Conservation (phyloP, 192 early-diverging fungal genomes). For the Diversispora epigaea region DNA sequence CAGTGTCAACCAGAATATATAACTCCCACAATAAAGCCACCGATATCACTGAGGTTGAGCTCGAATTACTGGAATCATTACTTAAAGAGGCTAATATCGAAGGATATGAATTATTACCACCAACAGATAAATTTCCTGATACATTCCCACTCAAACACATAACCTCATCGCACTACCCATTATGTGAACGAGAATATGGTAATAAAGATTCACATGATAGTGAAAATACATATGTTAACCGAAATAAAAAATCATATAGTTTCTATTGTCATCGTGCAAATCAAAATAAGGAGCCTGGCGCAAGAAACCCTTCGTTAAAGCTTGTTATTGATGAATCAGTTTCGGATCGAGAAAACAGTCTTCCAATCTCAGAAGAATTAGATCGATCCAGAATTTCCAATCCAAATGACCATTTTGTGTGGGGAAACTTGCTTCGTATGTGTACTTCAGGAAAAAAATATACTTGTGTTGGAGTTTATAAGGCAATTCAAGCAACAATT, state of each 20-base stretch:
- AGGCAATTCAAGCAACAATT: no score
- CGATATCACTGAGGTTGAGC: background rate
- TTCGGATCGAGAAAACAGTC: background rate
- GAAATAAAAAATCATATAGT: conserved; percentile 16
- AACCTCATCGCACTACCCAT: no score
- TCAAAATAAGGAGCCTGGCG: background rate
- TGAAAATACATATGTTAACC: background rate
- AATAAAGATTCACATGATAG: no score
- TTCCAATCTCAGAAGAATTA: background rate
- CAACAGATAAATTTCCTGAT: background rate
- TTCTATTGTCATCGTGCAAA: conserved; percentile 10
- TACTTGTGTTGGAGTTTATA: no score
- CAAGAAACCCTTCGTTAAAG: conserved; percentile 1
- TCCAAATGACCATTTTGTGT: no score
- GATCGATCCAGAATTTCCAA: conserved; percentile 1
- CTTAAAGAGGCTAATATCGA: background rate
- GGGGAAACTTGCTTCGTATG: no score
- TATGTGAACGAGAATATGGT: no score
- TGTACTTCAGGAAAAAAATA: no score
- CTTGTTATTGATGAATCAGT: background rate
- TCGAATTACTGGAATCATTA: background rate
- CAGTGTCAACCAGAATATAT: background rate
- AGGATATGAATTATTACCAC: background rate
- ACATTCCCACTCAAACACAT: no score
- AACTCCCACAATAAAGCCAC: background rate